Conservation (phyloP, 768 basidiomycete genomes). For the Termitomyces sp. region DNA sequence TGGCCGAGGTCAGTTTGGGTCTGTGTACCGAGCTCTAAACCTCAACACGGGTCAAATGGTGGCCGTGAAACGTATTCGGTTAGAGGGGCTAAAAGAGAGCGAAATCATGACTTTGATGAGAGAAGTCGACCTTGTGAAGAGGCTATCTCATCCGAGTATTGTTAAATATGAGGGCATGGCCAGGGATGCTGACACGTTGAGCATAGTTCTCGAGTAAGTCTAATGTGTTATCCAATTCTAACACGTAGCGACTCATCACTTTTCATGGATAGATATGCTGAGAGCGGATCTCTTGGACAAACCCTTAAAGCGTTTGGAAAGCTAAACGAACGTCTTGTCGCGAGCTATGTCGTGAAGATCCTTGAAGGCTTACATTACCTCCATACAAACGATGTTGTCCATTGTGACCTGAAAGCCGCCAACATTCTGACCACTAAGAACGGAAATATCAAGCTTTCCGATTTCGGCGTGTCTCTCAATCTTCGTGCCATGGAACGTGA, state of each 20-base stretch:
- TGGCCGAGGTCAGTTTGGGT: slow-evolving; percentile 94
- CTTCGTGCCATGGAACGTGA: slow-evolving; percentile 86
- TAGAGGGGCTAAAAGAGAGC: slow-evolving; percentile 87
- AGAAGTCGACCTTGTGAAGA: slow-evolving; percentile 91
- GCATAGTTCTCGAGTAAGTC: slow-evolving; percentile 91
- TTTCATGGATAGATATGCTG: slow-evolving; percentile 70
- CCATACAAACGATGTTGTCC: slow-evolving; percentile 86
- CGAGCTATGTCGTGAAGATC: slow-evolving; percentile 94
- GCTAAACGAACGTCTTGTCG: slow-evolving; percentile 88
- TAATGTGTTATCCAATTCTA: slow-evolving; percentile 4
- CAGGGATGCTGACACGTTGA: slow-evolving; percentile 82
- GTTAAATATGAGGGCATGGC: slow-evolving; percentile 98
- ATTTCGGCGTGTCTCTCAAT: slow-evolving; percentile 97
- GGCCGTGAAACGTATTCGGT: slow-evolving; percentile 95
- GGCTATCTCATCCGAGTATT: slow-evolving; percentile 89
- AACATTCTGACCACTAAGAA: slow-evolving; percentile 99
- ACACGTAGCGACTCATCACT: slow-evolving; percentile 4
- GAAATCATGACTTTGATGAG: slow-evolving; percentile 90
- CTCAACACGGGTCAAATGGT: slow-evolving; percentile 94
- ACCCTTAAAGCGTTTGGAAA: slow-evolving; percentile 92
- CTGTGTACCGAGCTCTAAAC: slow-evolving; percentile 93
- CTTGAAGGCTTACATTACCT: slow-evolving; percentile 94
- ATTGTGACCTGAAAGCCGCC: slow-evolving; percentile 97
- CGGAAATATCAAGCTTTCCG: slow-evolving; percentile 94
- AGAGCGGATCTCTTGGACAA: slow-evolving; percentile 93